Evolutionary conservation across 495 filamentous ascomycete genomes (phyloP), one percentile per base, ranked within the genome.

Genomic region (Darksidea phi): DNA sequence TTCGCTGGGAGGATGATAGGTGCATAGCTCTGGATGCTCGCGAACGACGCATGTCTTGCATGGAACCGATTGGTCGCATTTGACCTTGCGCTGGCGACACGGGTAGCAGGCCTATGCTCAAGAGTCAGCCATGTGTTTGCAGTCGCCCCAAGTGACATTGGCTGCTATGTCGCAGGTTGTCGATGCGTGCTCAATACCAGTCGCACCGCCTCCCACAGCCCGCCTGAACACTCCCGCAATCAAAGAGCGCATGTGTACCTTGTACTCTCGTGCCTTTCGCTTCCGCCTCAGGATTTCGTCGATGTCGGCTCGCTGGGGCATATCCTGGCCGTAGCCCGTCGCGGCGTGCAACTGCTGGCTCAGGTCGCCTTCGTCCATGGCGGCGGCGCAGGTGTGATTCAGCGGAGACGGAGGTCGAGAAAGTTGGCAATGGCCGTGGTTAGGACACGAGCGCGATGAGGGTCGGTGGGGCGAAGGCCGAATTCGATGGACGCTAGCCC

Each of bases 21-120:
- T 70, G 51, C 74, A 75, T 13, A 76, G 66, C 48, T 76, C 74
- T 18, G 74, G 73, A 48, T 76, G 74, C 24, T 75, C 74, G 37
- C 74, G 70, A 37, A 68, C 70, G 42, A 70, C 49, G 43, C 70
- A 72, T 28, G 61, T 70, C 42, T 70, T 68, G 58, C 70, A 72
- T 8, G 70, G 70, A 7, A 70, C 64, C 2, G 41, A 24, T 28
- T 70, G 63, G 47, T 70, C 68, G 64, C 70, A 72, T 61, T 68
- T 70, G 24, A 72, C 74, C 57, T 76, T 76, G 32, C 74, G 61
- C 66, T 73, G 70, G 26, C 74, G 65, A 56, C 74, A 76, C 11
- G 73, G 73, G 57, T 75, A 74, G 59, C 74, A 76, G 2, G 72
- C 73, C 66, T 68, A 32, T 36, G 15, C 1, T n/a, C 18, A n/a